Base-by-base conservation (phyloP, 1,284 basidiomycete genomes). In the Cutaneotrichosporon dermatis region DNA sequence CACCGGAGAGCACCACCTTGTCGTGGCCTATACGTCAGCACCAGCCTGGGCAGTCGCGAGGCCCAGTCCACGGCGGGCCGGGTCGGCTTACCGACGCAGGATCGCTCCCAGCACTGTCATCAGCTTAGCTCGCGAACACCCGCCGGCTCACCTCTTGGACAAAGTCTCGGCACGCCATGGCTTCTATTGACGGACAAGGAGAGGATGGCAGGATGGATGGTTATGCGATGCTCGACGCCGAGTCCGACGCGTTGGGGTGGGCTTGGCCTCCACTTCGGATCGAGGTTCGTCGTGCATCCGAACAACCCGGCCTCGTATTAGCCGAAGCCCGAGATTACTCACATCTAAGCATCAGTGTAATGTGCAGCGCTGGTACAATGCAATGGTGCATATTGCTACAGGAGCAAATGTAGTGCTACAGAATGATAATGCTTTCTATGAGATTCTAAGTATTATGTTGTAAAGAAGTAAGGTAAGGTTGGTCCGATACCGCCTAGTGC, bases 161-260 rank as follows among this genome's bases (percentile, higher is more conserved):
- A 34, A 57, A 53, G 35, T 62, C 52, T 6, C 51, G 25, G 43
- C 61, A 62, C 25, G 61, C 61, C 61, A 59, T 62, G 4, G 39
- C 25, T 44, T 36, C 6, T 10, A 9, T 16, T 46, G 11, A 25
- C 25, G 25, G 25, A 25, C 25, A 25, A 25, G 25, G 25, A 25
- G 25, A 25, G 25, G 25, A 25, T 25, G 25, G 25, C 25, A 25
- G 25, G 25, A 25, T 25, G 25, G 25, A 25, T 25, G 25, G 25
- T 25, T 25, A 25, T 25, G 25, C 25, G 25, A 25, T 25, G 25
- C 25, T 25, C 25, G 25, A 25, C 25, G 25, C 25, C 25, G 25
- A 25, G 25, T 25, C 25, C 25, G 25, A 25, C 25, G 25, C 25
- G 25, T 25, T 25, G 25, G 25, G 25, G 25, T 25, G 25, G 25